Evolutionary conservation across 192 early-diverging fungal genomes (phyloP), one percentile per base, ranked within the genome.

Genomic region (Tieghemiomyces parasiticus): DNA sequence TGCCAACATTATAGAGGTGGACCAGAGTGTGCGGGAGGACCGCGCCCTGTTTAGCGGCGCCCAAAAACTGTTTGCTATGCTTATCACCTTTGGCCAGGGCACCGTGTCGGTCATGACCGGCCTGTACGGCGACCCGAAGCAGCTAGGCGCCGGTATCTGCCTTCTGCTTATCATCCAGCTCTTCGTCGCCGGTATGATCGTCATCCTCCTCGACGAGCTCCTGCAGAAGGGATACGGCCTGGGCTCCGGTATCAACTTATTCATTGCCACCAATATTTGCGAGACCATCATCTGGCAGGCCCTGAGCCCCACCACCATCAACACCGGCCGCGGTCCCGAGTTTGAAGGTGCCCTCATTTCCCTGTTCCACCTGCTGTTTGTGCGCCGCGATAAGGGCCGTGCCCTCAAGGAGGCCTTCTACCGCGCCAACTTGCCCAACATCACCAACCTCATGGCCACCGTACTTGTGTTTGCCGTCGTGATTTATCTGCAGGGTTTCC

Each of bases 181-280:
- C 58, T 92, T 92, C 66, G 83, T 99, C 61, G 94, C 97, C 25
- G 91, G 91, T 59, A 77, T 97, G 35, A 95, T 99, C 69, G 93
- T 93, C 60, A 93, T 99, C 75, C 78, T 99, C 26, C 79, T 99
- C 63, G 97, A 99, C 70, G 97, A 99, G 78, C 82, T 99, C 66
- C 81, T 99, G 68, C 97, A 99, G 75, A 99, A 99, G 81, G 97
- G 97, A 6, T 99, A 99, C 67, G 97, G 97, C 69, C 80, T 99
- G 50, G 97, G 97, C 32, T 99, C 97, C 32, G 97, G 97, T 61
- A 97, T 99, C 71, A 91, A 90, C 52, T 79, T 99, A 67, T 99
- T 99, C 70, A 99, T 99, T 74, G 95, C 97, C 48, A 99, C 97
- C 65, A 99, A 99, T 71, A 93, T 99, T 69, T 99, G 97, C 74